Base-by-base conservation (phyloP, 1,139 yeast genomes). In the Casaregolazyma suthepensis region DNA sequence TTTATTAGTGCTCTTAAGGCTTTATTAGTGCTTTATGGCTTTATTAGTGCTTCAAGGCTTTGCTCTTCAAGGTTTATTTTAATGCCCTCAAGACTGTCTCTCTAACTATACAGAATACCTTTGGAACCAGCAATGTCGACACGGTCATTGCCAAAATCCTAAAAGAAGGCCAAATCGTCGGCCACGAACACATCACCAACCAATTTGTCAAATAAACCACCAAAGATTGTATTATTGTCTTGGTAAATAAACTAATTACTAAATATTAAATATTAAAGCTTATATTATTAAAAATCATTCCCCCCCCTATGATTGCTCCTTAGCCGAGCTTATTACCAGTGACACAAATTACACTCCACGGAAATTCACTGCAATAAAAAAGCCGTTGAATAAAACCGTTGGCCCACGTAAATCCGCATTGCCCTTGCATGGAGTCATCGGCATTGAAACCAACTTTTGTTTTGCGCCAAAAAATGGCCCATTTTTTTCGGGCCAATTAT, bases 61-160 rank as follows among this genome's bases (percentile, higher is more conserved):
- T 22, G 7, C 26, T 5, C 26, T 4, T 4, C 26, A 22, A 22
- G 4, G 26, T 5, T 7, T 4, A 26, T 26, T 26, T 26, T 26
- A 26, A 5, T 26, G 31, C 12, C 26, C 31, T 26, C 6, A 26
- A 26, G 12, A 5, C 2, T 26, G 10, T 26, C 12, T 5, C 12
- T 5, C 31, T 26, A 29, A 35, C 40, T 35, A 5, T 31, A 2
- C 20, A 50, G 52, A 79, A 77, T 59, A 91, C 87, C 62, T 87
- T 87, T 61, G 90, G 89, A 43, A 73, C 77, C 13, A 51, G 54
- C 35, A 59, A 66, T 23, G 68, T 61, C 5, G 75, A 71, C 50
- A 69, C 65, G 18, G 75, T 79, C 29, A 76, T 86, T 55, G 77
- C 76, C 58, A 66, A 69, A 56, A 85, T 87, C 52, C 66, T 87